Conservation (phyloP, 768 basidiomycete species). For the Kondoa subrosea region DNA sequence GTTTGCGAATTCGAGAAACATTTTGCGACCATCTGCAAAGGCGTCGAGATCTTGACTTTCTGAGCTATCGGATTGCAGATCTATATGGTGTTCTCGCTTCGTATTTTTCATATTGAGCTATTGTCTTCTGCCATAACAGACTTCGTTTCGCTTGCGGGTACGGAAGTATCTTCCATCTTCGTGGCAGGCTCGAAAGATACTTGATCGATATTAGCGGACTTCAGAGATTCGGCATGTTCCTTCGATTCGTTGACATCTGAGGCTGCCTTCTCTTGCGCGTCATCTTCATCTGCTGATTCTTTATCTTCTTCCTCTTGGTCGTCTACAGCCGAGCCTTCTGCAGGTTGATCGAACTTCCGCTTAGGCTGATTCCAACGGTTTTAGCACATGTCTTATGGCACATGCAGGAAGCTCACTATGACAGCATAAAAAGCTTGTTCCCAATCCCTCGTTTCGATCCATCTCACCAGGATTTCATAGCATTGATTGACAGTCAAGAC, state of each 20-base stretch:
- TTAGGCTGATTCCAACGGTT: background rate
- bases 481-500: constrained; percentile 91
- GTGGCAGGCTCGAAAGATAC: background rate
- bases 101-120: too few relatives aligned
- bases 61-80: too few relatives aligned
- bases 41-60: too few relatives aligned
- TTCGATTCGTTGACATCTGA: background rate
- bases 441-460: constrained; percentile 46
- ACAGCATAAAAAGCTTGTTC: constrained; percentile 68
- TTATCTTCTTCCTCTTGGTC: background rate
- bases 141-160: too few relatives aligned
- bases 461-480: constrained; percentile 65
- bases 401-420: constrained; percentile 33
- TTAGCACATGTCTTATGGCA: background rate
- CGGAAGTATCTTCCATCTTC: too few relatives aligned
- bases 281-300: background rate
- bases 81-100: too few relatives aligned
- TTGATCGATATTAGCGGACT: background rate
- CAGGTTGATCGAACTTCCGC: background rate
- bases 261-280: background rate
- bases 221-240: background rate
- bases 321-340: background rate
- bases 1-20: too few relatives aligned
- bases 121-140: too few relatives aligned
- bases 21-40: too few relatives aligned